Base-by-base conservation (phyloP, 164 flowering plant species). In the Santalum album region DNA sequence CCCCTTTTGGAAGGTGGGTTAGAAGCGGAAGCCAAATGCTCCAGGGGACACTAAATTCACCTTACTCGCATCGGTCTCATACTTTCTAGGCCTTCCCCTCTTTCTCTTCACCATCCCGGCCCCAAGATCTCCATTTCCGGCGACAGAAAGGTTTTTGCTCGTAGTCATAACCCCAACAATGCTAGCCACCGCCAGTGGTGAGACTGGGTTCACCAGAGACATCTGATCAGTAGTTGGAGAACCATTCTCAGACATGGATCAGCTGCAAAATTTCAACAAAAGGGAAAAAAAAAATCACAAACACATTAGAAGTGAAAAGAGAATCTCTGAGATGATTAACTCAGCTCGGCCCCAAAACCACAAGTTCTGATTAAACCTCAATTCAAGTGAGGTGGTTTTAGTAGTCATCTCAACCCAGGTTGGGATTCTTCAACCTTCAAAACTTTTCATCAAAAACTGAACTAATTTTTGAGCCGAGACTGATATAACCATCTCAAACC, bases 81-180 rank as follows among this genome's bases (percentile, higher is more conserved):
- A 44, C 56, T 62, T 62, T 48, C 57, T 62, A 0, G 70, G 70
- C 23, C 70, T 61, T 12, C 70, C 70, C 36, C 66, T 57, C 56
- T 62, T 61, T 29, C 59, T 58, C 49, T 59, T 62, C 53, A 17
- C 53, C 42, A 3, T 12, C 16, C 34, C 34, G 15, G 14, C 39
- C 11, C 17, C 25, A 21, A 22, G n/a, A 5, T 43, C 22, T 43
- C 46, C 46, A 21, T 7, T 18, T 20, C 4, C 20, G 22, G 22
- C 46, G 6, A 4, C 46, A 11, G 22, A 5, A 21, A 18, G 21
- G 22, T 11, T 43, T 15, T 43, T 20, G 21, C 18, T 15, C 18
- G 46, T 18, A 6, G 4, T 7, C 19, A 1, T 22, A 7, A 3
- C 24, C 42, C 42, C 42, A 4, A 12, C 42, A 10, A 3, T 25